phyloP scores from a whole-genome alignment of 768 basidiomycete species.

The Leccinum incarnatum region DNA sequence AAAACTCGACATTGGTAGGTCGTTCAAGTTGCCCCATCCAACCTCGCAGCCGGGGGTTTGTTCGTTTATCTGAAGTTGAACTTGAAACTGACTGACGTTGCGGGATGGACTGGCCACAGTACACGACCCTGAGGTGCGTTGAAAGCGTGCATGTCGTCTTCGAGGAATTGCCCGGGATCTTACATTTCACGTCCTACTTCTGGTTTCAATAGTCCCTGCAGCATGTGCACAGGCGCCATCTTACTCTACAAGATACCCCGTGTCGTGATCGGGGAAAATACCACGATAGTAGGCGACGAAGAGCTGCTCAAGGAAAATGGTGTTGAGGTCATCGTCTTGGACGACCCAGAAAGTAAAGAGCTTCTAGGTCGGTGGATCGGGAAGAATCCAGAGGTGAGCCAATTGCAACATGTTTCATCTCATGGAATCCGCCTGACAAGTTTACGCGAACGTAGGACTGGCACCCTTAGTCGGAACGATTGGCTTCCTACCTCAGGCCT shows the following conservation, averaged over 20 bases:
- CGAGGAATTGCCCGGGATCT: not conserved
- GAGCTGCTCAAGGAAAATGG: constrained; percentile 52
- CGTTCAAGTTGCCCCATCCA: too few species aligned
- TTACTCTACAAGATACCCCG: constrained; percentile 63
- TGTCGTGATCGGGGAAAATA: constrained; percentile 64
- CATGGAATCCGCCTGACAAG: not conserved
- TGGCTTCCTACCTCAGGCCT: not conserved
- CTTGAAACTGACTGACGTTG: not conserved
- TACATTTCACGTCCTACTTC: not conserved
- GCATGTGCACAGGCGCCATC: constrained; percentile 64
- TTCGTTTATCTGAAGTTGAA: not conserved
- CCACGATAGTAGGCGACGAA: constrained; percentile 53
- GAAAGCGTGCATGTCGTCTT: not conserved
- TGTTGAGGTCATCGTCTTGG: constrained; percentile 50
- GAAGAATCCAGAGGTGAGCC: constrained; percentile 50
- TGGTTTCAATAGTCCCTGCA: constrained; percentile 46
- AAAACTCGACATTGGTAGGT: constrained; percentile 48
- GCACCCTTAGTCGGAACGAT: not conserved
- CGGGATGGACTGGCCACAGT: constrained; percentile 21
- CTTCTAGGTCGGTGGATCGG: constrained; percentile 56
- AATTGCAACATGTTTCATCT: not conserved
- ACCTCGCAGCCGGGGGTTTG: not conserved
- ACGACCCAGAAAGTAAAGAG: constrained; percentile 49
- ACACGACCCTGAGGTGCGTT: constrained; percentile 38
- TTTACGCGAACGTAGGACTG: not conserved